Evolutionary conservation across 2,329 filamentous ascomycete genomes (phyloP).

Genomic region (Sporothrix brunneoviolacea): DNA sequence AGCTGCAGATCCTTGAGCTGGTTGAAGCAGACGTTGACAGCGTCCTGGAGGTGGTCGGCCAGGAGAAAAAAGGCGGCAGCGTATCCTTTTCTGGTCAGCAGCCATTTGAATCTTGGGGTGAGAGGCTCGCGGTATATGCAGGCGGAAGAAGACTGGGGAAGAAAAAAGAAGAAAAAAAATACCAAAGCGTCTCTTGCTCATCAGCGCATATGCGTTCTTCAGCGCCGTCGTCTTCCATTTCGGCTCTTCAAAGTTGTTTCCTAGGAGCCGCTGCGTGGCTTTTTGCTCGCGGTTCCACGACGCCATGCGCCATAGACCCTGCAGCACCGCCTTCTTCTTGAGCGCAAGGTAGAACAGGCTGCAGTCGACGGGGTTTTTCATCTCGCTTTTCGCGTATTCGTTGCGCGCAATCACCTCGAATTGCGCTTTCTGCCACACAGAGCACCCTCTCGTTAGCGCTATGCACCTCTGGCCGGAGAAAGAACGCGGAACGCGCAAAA

Average conservation of each 20-base stretch:
- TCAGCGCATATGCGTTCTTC: constrained; percentile 93
- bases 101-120: too few species aligned
- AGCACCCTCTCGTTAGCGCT: too few species aligned
- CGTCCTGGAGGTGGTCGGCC: constrained; percentile 76
- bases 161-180: background rate
- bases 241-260: constrained; percentile 84
- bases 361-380: constrained; percentile 86
- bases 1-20: constrained; percentile 86
- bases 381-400: constrained; percentile 82
- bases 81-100: constrained; percentile 54
- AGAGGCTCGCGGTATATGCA: too few species aligned
- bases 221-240: constrained; percentile 84
- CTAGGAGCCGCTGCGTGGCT: constrained; percentile 69
- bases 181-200: constrained; percentile 86
- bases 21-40: constrained; percentile 77
- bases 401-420: constrained; percentile 89
- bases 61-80: constrained; percentile 93
- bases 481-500: constrained; percentile 2
- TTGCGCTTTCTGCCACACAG: constrained; percentile 52
- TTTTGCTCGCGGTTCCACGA: constrained; percentile 80
- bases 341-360: constrained; percentile 87
- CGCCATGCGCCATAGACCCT: constrained; percentile 93
- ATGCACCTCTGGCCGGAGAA: background rate
- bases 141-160: background rate
- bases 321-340: constrained; percentile 80